A percentile compares a stretch with the other conserved stretches of the same genome.
Conservation (phyloP, 2,329 filamentous ascomycete species). For the Beauveria pseudobassiana region DNA sequence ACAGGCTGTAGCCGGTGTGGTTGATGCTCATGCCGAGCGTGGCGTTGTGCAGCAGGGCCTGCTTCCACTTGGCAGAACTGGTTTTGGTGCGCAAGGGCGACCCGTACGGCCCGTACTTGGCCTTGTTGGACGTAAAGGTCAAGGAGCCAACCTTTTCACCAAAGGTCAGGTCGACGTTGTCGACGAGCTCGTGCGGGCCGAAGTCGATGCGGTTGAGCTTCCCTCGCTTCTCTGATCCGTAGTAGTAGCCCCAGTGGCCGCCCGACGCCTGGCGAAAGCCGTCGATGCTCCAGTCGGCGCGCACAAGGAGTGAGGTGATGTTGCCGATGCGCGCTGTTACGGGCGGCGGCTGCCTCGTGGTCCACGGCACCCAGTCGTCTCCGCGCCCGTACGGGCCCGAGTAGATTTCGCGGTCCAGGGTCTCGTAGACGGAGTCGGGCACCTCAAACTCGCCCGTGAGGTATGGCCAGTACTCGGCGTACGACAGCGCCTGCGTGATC, state of each 20-base stretch:
- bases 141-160: neutral
- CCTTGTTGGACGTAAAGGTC: neutral
- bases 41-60: neutral
- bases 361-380: neutral
- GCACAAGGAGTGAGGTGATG: neutral
- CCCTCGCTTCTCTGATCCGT: neutral
- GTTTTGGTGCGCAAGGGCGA: neutral
- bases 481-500: neutral
- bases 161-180: neutral
- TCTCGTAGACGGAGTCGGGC: neutral
- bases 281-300: neutral
- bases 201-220: neutral
- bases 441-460: neutral
- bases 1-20: neutral
- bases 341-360: neutral
- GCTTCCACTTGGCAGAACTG: too few relatives aligned
- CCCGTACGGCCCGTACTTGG: neutral
- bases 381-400: neutral
- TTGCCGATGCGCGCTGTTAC: neutral
- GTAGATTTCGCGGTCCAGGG: neutral
- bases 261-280: neutral
- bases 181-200: neutral
- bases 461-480: neutral
- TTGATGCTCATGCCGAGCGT: neutral
- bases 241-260: neutral